Conservation (phyloP, 768 basidiomycete genomes). For the Leucosporidium scottii region DNA sequence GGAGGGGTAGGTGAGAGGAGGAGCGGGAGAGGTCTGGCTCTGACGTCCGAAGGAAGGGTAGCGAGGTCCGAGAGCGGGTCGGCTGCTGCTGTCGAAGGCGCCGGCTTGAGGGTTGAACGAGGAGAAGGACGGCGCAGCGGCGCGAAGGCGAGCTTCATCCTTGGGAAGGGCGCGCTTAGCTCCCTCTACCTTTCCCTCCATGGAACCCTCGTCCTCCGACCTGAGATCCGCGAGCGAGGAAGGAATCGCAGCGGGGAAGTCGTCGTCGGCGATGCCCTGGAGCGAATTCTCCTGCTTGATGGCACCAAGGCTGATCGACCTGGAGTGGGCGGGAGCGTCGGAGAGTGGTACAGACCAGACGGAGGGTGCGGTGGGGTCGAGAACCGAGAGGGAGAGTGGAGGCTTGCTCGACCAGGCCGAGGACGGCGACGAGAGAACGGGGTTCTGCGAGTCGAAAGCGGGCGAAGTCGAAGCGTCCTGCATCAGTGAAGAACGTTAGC, state of each 20-base stretch:
- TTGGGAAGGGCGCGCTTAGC: not conserved
- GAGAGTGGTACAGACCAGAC: conserved; percentile 25
- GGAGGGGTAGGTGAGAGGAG: conserved; percentile 3
- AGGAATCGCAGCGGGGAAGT: conserved; percentile 62
- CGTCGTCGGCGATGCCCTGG: conserved; percentile 61
- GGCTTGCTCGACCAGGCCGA: conserved; percentile 51
- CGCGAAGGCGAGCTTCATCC: conserved; percentile 29
- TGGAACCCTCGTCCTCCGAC: conserved; percentile 62
- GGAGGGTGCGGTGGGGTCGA: conserved; percentile 25
- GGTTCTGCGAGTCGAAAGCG: conserved; percentile 63
- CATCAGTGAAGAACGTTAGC: not conserved
- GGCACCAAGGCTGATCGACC: conserved; percentile 37
- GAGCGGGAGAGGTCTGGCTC: conserved; percentile 1
- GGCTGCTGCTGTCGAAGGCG: not conserved
- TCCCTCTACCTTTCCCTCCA: conserved; percentile 9
- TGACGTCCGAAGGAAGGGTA: not conserved
- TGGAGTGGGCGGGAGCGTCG: conserved; percentile 17
- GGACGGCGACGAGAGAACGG: conserved; percentile 67
- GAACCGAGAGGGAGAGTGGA: conserved; percentile 19
- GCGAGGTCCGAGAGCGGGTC: not conserved
- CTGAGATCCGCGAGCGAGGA: conserved; percentile 79
- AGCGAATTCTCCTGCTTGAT: conserved; percentile 67
- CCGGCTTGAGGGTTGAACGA: conserved; percentile 7
- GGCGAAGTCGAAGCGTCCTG: conserved; percentile 16
- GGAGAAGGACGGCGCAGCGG: conserved; percentile 26